Conservation (phyloP, 2,329 filamentous ascomycete species). For the Dactylellina parvicollis region DNA sequence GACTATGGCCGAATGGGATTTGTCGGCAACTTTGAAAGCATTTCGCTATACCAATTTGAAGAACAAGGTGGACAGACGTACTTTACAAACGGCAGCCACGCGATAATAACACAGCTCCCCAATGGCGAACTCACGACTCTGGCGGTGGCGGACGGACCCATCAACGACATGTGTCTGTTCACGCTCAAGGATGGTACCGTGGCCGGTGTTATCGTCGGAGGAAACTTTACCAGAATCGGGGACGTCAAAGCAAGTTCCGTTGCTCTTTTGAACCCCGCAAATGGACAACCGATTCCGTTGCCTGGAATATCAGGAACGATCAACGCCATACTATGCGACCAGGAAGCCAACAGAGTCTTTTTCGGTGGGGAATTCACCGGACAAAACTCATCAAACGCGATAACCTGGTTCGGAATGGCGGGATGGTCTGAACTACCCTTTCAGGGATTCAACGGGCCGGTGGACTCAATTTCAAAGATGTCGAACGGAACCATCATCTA, state of each 20-base stretch:
- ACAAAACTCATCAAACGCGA: slow-evolving; percentile 85
- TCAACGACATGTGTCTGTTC: slow-evolving; percentile 87
- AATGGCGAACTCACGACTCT: slow-evolving; percentile 83
- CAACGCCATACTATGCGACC: slow-evolving; percentile 82
- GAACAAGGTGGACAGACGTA: slow-evolving; percentile 77
- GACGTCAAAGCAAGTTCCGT: slow-evolving; percentile 79
- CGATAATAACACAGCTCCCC: slow-evolving; percentile 81
- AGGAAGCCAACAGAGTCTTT: slow-evolving; percentile 80
- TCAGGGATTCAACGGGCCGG: slow-evolving; percentile 91
- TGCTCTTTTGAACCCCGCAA: slow-evolving; percentile 81
- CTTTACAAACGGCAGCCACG: slow-evolving; percentile 79
- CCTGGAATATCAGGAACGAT: slow-evolving; percentile 85
- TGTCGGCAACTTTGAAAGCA: slow-evolving; percentile 83
- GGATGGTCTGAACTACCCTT: slow-evolving; percentile 87
- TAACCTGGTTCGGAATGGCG: slow-evolving; percentile 76
- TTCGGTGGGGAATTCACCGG: slow-evolving; percentile 87
- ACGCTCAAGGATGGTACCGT: slow-evolving; percentile 72
- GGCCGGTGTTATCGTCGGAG: slow-evolving; percentile 82
- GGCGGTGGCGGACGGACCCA: slow-evolving; percentile 80
- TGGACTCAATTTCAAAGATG: slow-evolving; percentile 82
- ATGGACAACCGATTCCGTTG: slow-evolving; percentile 75
- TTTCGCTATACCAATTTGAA: slow-evolving; percentile 87
- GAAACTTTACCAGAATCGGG: slow-evolving; percentile 93
- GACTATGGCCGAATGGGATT: slow-evolving; percentile 50
- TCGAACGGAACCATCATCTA: slow-evolving; percentile 88